A percentile compares a stretch with the other conserved stretches of the same genome.
Conservation (phyloP, 805 yeast species). For the Metschnikowia reukaufii region DNA sequence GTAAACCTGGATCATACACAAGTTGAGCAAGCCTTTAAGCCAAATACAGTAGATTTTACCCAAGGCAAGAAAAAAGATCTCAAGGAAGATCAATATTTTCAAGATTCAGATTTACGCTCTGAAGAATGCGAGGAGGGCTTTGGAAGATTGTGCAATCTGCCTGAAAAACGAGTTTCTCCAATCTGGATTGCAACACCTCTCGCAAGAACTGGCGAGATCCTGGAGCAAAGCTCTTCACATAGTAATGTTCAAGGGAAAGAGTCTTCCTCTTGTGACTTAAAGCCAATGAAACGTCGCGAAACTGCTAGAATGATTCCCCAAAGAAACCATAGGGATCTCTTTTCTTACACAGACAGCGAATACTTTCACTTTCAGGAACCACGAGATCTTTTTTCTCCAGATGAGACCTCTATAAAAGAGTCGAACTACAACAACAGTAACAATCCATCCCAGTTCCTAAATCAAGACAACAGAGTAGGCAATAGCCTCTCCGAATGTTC, state of each 20-base stretch:
- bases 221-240: neutral
- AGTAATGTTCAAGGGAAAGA: neutral
- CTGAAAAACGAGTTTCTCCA: neutral
- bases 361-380: neutral
- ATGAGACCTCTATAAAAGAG: neutral
- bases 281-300: neutral
- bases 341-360: constrained; percentile 7
- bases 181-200: neutral
- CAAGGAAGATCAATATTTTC: neutral
- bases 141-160: neutral
- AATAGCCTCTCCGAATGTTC: neutral
- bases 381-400: neutral
- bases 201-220: neutral
- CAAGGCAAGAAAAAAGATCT: constrained; percentile 1
- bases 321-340: neutral
- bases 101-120: neutral
- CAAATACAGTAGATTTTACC: neutral
- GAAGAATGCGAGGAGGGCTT: neutral
- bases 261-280: neutral
- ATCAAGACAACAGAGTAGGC: neutral
- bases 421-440: neutral
- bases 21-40: neutral
- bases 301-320: neutral
- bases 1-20: neutral
- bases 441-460: neutral